Percentiles rank a stretch among this genome's conserved stretches.
phyloP scores from a whole-genome alignment of 2,329 filamentous ascomycete species.

The Clarireedia sp. region DNA sequence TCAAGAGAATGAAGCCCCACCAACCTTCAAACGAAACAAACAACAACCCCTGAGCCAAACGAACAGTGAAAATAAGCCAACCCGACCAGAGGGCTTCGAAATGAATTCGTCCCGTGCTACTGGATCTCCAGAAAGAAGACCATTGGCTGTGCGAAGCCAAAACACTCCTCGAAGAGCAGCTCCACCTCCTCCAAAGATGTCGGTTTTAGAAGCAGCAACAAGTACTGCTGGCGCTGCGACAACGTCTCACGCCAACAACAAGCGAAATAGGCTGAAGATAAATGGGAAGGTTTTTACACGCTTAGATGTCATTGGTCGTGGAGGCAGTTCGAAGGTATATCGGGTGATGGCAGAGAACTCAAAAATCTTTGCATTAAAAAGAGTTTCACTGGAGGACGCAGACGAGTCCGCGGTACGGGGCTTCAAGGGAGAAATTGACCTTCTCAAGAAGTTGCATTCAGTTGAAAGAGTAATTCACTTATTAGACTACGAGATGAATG shows the following conservation, averaged over 20 bases:
- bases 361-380: conserved; percentile 88
- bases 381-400: conserved; percentile 82
- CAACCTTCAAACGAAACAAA: conserved; percentile 51
- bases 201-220: conserved; percentile 84
- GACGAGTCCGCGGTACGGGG: conserved; percentile 77
- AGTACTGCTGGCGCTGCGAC: conserved; percentile 72
- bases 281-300: conserved; percentile 89
- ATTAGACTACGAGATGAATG: conserved; percentile 88
- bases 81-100: conserved; percentile 42
- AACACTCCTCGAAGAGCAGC: conserved; percentile 73
- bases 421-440: conserved; percentile 91
- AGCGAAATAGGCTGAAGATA: conserved; percentile 74
- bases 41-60: conserved; percentile 23
- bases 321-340: conserved; percentile 91
- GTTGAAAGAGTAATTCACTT: conserved; percentile 87
- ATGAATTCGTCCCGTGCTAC: conserved; percentile 31
- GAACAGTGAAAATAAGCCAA: conserved; percentile 38
- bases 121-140: conserved; percentile 48
- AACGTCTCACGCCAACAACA: conserved; percentile 58
- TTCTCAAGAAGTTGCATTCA: conserved; percentile 71
- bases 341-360: conserved; percentile 95
- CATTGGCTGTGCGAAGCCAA: conserved; percentile 44
- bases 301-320: conserved; percentile 82
- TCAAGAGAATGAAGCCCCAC: conserved; percentile 76
- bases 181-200: conserved; percentile 89